Evolutionary conservation across 106 monocot species (phyloP).

Genomic region (Gastrodia elata): DNA sequence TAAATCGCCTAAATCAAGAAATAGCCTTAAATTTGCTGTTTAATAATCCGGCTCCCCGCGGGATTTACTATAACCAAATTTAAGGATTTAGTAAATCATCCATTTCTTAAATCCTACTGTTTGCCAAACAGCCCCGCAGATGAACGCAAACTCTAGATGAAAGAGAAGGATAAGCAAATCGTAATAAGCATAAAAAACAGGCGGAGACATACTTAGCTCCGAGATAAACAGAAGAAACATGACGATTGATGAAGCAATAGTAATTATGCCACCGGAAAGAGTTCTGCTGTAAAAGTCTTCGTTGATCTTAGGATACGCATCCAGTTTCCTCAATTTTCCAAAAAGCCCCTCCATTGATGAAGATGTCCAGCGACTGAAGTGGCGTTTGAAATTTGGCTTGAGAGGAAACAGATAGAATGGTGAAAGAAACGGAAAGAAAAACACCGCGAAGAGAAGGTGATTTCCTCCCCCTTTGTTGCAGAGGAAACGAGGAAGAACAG

Average conservation of each 20-base stretch:
- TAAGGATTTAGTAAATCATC: no score
- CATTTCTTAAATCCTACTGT: no score
- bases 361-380: not conserved
- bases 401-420: not conserved
- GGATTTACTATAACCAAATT: no score
- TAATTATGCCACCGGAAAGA: constrained; percentile 82
- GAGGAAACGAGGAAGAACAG: not conserved
- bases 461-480: not conserved
- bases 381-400: not conserved
- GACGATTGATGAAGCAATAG: constrained; percentile 57
- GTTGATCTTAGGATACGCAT: constrained; percentile 80
- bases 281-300: constrained; percentile 90
- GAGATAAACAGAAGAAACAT: constrained; percentile 90
- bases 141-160: not conserved
- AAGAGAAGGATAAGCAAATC: not conserved
- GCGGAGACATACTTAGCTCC: constrained; percentile 51
- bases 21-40: no score
- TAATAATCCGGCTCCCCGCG: no score
- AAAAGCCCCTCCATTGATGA: constrained; percentile 47
- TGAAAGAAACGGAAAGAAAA: not conserved
- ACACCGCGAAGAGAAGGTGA: not conserved
- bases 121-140: no score
- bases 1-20: no score
- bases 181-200: not conserved
- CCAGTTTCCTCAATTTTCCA: constrained; percentile 59